Conservation (phyloP, 768 basidiomycete genomes). For the Collybia sp. region DNA sequence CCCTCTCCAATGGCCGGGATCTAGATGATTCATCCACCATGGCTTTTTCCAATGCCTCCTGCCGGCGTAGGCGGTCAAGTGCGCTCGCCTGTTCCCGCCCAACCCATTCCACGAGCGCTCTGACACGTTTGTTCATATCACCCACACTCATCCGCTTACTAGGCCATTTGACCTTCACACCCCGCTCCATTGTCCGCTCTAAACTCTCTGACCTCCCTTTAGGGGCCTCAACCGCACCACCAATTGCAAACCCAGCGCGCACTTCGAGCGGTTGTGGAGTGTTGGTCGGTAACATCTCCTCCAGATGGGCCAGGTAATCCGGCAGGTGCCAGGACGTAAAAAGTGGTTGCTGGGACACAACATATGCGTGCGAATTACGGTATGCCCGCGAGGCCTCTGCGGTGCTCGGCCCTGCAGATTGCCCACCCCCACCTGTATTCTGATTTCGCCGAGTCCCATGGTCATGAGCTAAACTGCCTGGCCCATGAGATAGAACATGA, state of each 20-base stretch:
- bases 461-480: constrained; percentile 33
- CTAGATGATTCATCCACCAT: constrained; percentile 29
- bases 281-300: constrained; percentile 76
- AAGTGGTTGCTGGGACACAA: constrained; percentile 71
- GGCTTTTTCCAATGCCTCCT: constrained; percentile 60
- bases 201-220: constrained; percentile 41
- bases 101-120: constrained; percentile 91
- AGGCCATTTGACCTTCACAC: constrained; percentile 90
- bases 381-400: constrained; percentile 61
- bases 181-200: constrained; percentile 66
- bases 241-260: constrained; percentile 35
- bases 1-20: neutral
- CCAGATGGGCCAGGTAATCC: constrained; percentile 87
- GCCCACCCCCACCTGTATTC: constrained; percentile 28
- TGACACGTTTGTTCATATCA: constrained; percentile 95
- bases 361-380: constrained; percentile 76
- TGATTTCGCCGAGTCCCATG: constrained; percentile 47
- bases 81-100: constrained; percentile 80
- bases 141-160: constrained; percentile 92
- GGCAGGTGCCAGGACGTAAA: constrained; percentile 89
- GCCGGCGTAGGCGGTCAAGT: constrained; percentile 62
- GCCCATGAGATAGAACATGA: constrained; percentile 19
- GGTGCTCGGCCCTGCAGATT: constrained; percentile 29
- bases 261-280: constrained; percentile 73
- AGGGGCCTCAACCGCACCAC: constrained; percentile 20